Base-by-base conservation (phyloP, 768 basidiomycete species). In the Cubamyces lactineus region DNA sequence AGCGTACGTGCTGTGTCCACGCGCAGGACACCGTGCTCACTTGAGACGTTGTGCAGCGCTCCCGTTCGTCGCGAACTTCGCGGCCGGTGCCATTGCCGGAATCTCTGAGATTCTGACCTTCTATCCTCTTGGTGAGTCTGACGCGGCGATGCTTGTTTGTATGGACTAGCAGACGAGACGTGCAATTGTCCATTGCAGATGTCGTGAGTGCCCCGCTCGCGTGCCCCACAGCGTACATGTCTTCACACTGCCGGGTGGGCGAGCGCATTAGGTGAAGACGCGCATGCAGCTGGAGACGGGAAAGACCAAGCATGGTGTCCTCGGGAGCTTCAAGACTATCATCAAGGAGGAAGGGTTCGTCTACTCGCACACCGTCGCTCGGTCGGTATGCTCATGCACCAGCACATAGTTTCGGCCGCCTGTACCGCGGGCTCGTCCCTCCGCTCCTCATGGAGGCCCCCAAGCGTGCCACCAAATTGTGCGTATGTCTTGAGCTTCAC, bases 401-500 rank as follows among this genome's bases (percentile, higher is more conserved):
- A 41, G 17, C 46, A 38, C 42, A 2, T 68, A 96, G 94, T 57
- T 75, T 79, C 55, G 90, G 92, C 49, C 84, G 94, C 47, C 77
- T 99, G 58, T 99, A 99, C 78, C 84, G 96, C 79, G 97, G 96
- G 67, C 86, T 99, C 61, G 88, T 95, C n/a, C 94, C 97, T 11
- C 97, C 97, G 17, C 76, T 99, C 11, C 84, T 98, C 70, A 79
- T 99, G 47, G 97, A 99, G 76, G 97, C 97, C 16, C 97, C 97
- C 1, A 99, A 99, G 79, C 88, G 97, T 76, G 97, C 97, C 16
- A 92, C 95, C 50, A 99, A 98, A 83, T 92, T 92, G 90, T 91
- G 66, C 64, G 86, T 78, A 54, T 54, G 68, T 41, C 63, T 28
- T 40, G 7, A 57, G 43, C 49, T 28, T 9, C 30, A 13, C 40